Evolutionary conservation across 2,329 filamentous ascomycete genomes (phyloP), one percentile per base, ranked within the genome.

Genomic region (Raffaelea albimanens): DNA sequence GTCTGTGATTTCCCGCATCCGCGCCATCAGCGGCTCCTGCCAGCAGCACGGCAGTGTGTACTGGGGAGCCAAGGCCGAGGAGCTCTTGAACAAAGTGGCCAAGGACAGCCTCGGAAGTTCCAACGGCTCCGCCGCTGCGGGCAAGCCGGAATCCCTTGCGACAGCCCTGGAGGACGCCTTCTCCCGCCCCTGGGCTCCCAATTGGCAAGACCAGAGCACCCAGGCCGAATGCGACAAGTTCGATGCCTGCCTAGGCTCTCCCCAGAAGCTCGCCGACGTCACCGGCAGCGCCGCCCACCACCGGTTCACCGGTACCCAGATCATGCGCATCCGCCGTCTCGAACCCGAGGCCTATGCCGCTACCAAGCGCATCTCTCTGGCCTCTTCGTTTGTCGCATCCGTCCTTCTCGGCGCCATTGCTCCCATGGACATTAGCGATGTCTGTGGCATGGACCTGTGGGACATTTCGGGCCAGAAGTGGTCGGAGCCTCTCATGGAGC

Each of bases 31-130:
- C 59, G 93, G 89, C 53, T 90, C 91, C 16, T 90, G 93, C 47
- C 94, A 97, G 76, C 93, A 98, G 72, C 93, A 97, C 66, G 93
- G 93, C 31, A 97, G 91, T 63, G 89, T 97, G 23, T 97, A 93
- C 69, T 97, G 91, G 91, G 85, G 78, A 50, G 63, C 70, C 40
- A 68, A 81, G 48, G 90, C 87, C 5, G 84, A 86, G 60, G 59
- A 65, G 8, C 59, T 84, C 40, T 73, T 97, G 40, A 67, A 63
- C 4, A 68, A 59, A 13, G 68, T 97, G 11, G 31, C 21, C 21
- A 11, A 25, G 10, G 31, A 43, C 39, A 20, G 29, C 22, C 20
- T 73, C 87, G 55, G n/a, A n/a, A n/a, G n/a, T n/a, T n/a, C n/a
- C n/a, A 61, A 77, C 76, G 61, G 67, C 74, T 1, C 69, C 97